These are phyloP conservation scores for Aureobasidium sp. DNA, from an alignment of 2,329 filamentous ascomycete genomes.

Conservation along the genomic window DNA sequence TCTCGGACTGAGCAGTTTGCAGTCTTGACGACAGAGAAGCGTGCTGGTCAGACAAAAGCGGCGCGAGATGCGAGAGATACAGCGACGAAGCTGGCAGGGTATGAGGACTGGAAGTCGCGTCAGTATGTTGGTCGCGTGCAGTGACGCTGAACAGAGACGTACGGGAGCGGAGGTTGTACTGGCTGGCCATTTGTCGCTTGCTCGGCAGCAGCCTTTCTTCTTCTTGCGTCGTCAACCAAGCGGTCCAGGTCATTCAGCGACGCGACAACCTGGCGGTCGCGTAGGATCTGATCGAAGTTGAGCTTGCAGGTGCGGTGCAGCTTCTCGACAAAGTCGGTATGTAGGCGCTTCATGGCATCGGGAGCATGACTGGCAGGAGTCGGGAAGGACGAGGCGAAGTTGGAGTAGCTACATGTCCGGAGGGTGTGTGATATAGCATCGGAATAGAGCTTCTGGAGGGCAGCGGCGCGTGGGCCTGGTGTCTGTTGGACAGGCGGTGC, in stretches of 20 bases:
- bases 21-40: slow-evolving; percentile 42
- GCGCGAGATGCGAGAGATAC: slow-evolving; percentile 50
- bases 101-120: slow-evolving; percentile 27
- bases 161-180: slow-evolving; percentile 14
- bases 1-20: slow-evolving; percentile 42
- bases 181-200: slow-evolving; percentile 26
- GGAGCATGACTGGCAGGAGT: slow-evolving; percentile 51
- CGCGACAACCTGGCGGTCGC: slow-evolving; percentile 46
- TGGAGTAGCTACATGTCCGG: slow-evolving; percentile 52
- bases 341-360: slow-evolving; percentile 47
- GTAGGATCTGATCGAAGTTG: slow-evolving; percentile 54
- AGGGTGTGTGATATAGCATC: slow-evolving; percentile 51
- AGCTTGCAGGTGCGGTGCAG: slow-evolving; percentile 48
- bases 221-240: slow-evolving; percentile 50
- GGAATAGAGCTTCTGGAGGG: slow-evolving; percentile 51
- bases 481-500: slow-evolving; percentile 45
- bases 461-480: slow-evolving; percentile 52
- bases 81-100: slow-evolving; percentile 48
- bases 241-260: slow-evolving; percentile 54
- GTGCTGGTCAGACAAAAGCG: slow-evolving; percentile 45
- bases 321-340: slow-evolving; percentile 47
- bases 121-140: neutral
- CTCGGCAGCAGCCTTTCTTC: slow-evolving; percentile 38
- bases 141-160: neutral
- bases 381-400: slow-evolving; percentile 56